Evolutionary conservation across 2,329 filamentous ascomycete genomes (phyloP), one percentile per base, ranked within the genome.

Genomic region (Verticillium nonalfalfae): DNA sequence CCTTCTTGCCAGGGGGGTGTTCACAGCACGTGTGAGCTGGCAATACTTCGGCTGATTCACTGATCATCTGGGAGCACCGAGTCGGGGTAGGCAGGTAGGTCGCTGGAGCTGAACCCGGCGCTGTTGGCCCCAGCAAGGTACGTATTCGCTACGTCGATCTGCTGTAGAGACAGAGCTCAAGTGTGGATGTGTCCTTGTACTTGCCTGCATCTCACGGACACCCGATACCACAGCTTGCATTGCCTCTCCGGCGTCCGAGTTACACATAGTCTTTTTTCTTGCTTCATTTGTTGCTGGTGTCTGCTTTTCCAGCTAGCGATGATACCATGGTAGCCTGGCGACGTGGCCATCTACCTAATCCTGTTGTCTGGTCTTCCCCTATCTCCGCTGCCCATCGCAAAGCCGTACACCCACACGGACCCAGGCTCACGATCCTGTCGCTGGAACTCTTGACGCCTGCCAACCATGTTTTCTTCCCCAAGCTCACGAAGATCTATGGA

Each of bases 401-500:
- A 10, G 26, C n/a, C 45, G 6, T n/a, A n/a, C 39, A 50, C 45
- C 45, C 7, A 50, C 18, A 7, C 7, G 7, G 21, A 21, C 45
- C 21, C 45, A 50, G 45, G 21, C 18, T 18, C n/a, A 26, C 45
- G 11, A 50, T 21, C 5, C n/a, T 18, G 45, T 18, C 45, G 9
- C 45, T 14, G 45, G 7, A 26, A 50, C 45, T n/a, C n/a, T 26
- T 56, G 33, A 34, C 26, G 26, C 9, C 54, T 14, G 21, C 31
- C 57, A 69, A 79, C 73, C 75, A 90, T 89, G 87, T 85, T 81
- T 71, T 80, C 84, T 66, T 82, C 82, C 65, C 72, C 78, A 59
- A 81, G 76, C 66, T 83, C 84, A 67, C 83, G 85, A 69, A 87
- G 86, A 76, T 89, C 87, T 66, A 80, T 86, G 69, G 87, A 90